phyloP scores from a whole-genome alignment of 2,329 filamentous ascomycete genomes.

The Neoarthrinium moseri region DNA sequence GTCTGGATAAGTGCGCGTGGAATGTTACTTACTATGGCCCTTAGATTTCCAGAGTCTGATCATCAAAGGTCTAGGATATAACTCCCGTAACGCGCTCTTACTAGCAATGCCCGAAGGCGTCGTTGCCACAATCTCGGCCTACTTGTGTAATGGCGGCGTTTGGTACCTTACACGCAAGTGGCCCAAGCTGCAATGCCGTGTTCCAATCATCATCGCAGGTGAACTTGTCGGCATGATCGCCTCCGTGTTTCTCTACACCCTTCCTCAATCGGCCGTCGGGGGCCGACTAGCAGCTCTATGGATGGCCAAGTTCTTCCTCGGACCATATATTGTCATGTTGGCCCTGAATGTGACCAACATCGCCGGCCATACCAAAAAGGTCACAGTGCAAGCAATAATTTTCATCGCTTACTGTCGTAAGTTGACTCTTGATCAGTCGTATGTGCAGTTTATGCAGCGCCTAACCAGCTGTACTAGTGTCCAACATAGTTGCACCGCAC shows the following conservation, averaged over 20 bases:
- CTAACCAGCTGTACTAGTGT: neutral
- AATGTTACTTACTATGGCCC: neutral
- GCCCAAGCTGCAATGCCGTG: constrained; percentile 9
- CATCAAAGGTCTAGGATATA: constrained; percentile 11
- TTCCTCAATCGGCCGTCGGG: neutral
- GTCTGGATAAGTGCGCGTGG: no score
- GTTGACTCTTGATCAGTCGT: neutral
- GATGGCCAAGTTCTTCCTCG: constrained; percentile 13
- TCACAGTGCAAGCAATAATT: constrained; percentile 60
- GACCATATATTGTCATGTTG: constrained; percentile 22
- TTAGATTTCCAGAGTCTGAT: constrained; percentile 10
- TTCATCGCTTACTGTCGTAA: constrained; percentile 59
- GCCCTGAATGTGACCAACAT: constrained; percentile 49
- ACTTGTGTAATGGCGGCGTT: constrained; percentile 11
- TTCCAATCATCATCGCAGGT: constrained; percentile 10
- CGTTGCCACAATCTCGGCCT: constrained; percentile 8
- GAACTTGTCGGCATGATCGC: constrained; percentile 13
- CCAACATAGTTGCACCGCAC: constrained; percentile 62
- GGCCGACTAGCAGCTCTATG: constrained; percentile 10
- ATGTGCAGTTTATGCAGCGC: neutral
- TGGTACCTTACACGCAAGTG: constrained; percentile 10
- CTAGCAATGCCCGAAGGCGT: constrained; percentile 11
- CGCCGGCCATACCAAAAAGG: constrained; percentile 60
- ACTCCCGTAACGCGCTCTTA: constrained; percentile 8
- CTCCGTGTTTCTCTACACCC: constrained; percentile 10